These are phyloP conservation scores for Paragyromitra xinjiangensis DNA, from an alignment of 495 filamentous ascomycete species.

Conservation along the genomic window DNA sequence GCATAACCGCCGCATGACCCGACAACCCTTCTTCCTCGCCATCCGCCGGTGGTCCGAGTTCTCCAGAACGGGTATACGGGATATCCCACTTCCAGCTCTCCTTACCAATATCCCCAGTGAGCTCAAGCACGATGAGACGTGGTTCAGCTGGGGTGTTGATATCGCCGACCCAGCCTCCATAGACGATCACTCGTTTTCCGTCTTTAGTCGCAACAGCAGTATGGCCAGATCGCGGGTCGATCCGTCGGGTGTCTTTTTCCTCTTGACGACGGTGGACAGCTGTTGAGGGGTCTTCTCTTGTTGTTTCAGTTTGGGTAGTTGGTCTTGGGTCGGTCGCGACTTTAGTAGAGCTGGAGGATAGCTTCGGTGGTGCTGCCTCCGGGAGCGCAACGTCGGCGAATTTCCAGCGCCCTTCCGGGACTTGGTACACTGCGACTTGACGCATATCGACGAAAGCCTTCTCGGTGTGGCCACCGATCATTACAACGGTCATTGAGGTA, in stretches of 20 bases:
- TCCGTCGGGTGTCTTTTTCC: slow-evolving; percentile 41
- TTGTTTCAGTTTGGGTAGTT: slow-evolving; percentile 28
- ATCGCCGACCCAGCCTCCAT: slow-evolving; percentile 93
- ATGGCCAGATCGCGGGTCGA: slow-evolving; percentile 87
- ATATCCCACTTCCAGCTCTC: slow-evolving; percentile 77
- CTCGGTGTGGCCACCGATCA: slow-evolving; percentile 86
- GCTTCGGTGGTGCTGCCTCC: slow-evolving; percentile 41
- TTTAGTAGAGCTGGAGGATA: slow-evolving; percentile 53
- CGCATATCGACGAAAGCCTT: slow-evolving; percentile 92
- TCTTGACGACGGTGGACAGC: slow-evolving; percentile 29
- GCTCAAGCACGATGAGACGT: slow-evolving; percentile 76
- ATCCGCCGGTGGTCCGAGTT: slow-evolving; percentile 54
- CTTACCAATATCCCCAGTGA: slow-evolving; percentile 76
- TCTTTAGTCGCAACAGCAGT: slow-evolving; percentile 80
- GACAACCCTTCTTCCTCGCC: slow-evolving; percentile 67
- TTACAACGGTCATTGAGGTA: slow-evolving; percentile 73
- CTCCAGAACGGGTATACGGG: slow-evolving; percentile 65
- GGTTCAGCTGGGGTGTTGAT: slow-evolving; percentile 75
- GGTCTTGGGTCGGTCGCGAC: slow-evolving; percentile 41
- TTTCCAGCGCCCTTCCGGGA: slow-evolving; percentile 86
- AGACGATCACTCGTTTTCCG: slow-evolving; percentile 75
- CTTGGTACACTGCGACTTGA: slow-evolving; percentile 82
- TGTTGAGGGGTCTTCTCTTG: slow-evolving; percentile 47
- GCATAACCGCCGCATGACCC: slow-evolving; percentile 83
- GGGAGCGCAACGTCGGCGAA: slow-evolving; percentile 72